Evolutionary conservation across 2,329 filamentous ascomycete species (phyloP), one percentile per base, ranked within the genome.

Genomic region (Raffaelea ambrosiae): DNA sequence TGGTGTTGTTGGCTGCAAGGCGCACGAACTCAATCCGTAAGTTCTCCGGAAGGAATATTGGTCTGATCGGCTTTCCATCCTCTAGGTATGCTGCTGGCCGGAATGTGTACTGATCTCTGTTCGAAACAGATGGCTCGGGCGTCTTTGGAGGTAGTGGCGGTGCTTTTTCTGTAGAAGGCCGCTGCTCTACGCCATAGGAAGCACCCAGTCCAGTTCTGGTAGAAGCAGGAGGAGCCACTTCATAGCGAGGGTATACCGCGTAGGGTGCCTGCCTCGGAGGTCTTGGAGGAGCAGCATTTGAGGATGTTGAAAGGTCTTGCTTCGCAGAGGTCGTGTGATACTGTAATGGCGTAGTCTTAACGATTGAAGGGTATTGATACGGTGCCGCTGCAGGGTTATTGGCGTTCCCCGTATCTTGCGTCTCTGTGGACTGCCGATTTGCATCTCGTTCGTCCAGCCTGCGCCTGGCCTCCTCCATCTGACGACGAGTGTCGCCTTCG

Each of bases 61-160:
- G 88, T 31, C 93, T 84, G 7, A 98, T 77, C 0, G 90, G 86
- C 5, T 83, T 80, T 18, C 91, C 93, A 56, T 88, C 90, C 63
- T 98, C 93, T 16, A 96, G 82, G 61, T 89, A 93, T 1, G 88
- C 89, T 2, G 86, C 84, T 2, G 91, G 86, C 53, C 81, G 80
- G 70, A 95, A 94, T 14, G 86, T 88, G 57, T 87, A 85, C 43
- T 80, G 63, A 49, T 83, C 65, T 64, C 73, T 53, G 67, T 65
- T 33, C 26, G 26, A 13, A 7, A 7, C 7, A 7, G 26, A 13
- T 13, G 26, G 26, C 7, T 29, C 26, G 26, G 3, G 10, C 16
- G 10, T 29, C 18, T 21, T 23, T 5, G 41, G 18, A 4, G 18
- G 26, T 8, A n/a, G 18, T 13, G 42, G 7, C 21, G 47, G 21